Conservation (phyloP, 768 basidiomycete genomes). For the Mycena floridula region DNA sequence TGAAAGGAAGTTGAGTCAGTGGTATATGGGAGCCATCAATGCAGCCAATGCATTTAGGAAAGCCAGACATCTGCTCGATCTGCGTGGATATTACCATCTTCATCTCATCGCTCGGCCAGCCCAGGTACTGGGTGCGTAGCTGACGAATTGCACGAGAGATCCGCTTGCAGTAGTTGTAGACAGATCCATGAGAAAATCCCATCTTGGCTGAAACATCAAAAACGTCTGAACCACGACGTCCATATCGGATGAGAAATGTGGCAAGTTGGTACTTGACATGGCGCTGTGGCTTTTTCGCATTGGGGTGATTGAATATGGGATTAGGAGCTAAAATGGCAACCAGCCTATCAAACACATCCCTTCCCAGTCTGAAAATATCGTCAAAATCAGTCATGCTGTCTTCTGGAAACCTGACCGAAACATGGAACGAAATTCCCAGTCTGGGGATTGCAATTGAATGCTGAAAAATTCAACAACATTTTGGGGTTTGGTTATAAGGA, state of each 20-base stretch:
- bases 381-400: no score
- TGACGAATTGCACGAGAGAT: slow-evolving; percentile 6
- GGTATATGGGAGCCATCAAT: slow-evolving; percentile 10
- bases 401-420: no score
- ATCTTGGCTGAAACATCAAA: slow-evolving; percentile 10
- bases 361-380: neutral
- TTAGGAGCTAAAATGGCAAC: slow-evolving; percentile 8
- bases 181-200: slow-evolving; percentile 15
- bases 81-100: neutral
- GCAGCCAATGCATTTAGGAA: slow-evolving; percentile 9
- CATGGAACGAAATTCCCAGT: no score
- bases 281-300: slow-evolving; percentile 11
- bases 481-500: no score
- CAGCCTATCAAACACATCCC: slow-evolving; percentile 7
- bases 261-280: slow-evolving; percentile 17
- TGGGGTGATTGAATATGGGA: slow-evolving; percentile 11
- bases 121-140: neutral
- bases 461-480: no score
- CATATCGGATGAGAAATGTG: slow-evolving; percentile 15
- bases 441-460: no score
- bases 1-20: slow-evolving; percentile 1
- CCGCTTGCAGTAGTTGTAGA: slow-evolving; percentile 14
- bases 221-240: slow-evolving; percentile 9
- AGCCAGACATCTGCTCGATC: slow-evolving; percentile 6
- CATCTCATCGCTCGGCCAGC: neutral